These are phyloP conservation scores for Mycena indigotica DNA, from an alignment of 768 basidiomycete species.

Conservation along the genomic window DNA sequence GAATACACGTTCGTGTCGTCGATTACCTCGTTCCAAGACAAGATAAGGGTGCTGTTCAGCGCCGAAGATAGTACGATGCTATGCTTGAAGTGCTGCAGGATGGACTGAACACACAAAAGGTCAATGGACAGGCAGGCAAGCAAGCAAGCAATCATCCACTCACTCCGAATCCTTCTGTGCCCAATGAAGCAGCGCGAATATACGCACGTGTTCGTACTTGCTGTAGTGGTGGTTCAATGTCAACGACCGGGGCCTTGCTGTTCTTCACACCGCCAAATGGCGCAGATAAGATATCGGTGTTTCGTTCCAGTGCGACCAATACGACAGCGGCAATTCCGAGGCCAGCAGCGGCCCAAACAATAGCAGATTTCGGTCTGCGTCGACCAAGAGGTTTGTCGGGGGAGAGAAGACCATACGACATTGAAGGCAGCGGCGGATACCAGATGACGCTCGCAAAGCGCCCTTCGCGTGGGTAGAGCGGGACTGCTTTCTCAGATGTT, in stretches of 20 bases:
- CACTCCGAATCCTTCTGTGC: slow-evolving; percentile 6
- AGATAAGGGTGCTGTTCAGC: slow-evolving; percentile 5
- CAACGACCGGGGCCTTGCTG: background rate
- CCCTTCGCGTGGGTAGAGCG: background rate
- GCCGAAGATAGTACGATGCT: slow-evolving; percentile 10
- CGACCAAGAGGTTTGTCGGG: background rate
- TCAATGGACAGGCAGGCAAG: background rate
- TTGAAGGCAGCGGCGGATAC: background rate
- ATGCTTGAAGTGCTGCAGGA: slow-evolving; percentile 13
- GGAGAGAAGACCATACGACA: background rate
- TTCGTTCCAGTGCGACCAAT: background rate
- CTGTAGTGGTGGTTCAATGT: background rate
- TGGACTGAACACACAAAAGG: slow-evolving; percentile 1
- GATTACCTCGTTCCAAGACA: background rate
- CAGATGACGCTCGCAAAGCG: background rate
- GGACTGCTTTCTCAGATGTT: no score
- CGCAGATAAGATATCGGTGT: background rate
- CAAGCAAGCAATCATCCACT: background rate
- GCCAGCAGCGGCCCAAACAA: background rate
- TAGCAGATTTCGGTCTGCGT: background rate
- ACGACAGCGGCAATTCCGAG: background rate
- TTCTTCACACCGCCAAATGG: background rate
- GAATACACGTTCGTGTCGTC: slow-evolving; percentile 9
- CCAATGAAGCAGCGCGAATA: background rate
- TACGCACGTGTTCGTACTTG: background rate